These are phyloP conservation scores for Rhizoclosmatium sp. DNA, from an alignment of 192 early-diverging fungal genomes.

Conservation along the genomic window DNA sequence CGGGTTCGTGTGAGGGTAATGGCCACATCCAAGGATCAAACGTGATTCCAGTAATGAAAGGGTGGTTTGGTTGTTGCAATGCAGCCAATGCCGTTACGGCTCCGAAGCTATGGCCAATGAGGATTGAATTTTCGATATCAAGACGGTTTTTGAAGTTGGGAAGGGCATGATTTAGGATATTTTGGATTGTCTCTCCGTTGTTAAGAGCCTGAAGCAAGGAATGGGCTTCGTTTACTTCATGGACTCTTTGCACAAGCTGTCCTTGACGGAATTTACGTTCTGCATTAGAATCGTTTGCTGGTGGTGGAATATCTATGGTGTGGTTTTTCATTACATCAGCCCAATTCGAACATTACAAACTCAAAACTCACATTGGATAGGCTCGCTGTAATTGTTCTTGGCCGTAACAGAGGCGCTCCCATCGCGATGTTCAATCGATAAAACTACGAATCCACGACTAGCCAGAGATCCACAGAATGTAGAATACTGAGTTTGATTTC, in stretches of 20 bases:
- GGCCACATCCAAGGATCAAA: constrained; percentile 39
- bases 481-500: constrained; percentile 27
- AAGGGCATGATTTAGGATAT: background rate
- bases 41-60: constrained; percentile 28
- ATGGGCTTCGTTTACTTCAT: constrained; percentile 25
- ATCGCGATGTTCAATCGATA: constrained; percentile 34
- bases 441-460: constrained; percentile 23
- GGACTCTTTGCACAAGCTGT: constrained; percentile 26
- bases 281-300: background rate
- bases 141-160: constrained; percentile 28
- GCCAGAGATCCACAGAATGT: constrained; percentile 18
- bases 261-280: background rate
- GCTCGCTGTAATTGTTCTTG: constrained; percentile 22
- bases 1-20: background rate
- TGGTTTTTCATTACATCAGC: too few relatives aligned
- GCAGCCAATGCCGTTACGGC: constrained; percentile 19
- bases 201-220: background rate
- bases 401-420: constrained; percentile 25
- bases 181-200: constrained; percentile 6
- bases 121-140: constrained; percentile 30
- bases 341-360: too few relatives aligned
- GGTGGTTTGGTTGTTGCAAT: constrained; percentile 2
- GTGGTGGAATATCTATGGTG: background rate
- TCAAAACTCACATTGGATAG: background rate
- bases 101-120: constrained; percentile 37